Conservation (phyloP, 345 rosid genomes). For the Eucalyptus paniculata region DNA sequence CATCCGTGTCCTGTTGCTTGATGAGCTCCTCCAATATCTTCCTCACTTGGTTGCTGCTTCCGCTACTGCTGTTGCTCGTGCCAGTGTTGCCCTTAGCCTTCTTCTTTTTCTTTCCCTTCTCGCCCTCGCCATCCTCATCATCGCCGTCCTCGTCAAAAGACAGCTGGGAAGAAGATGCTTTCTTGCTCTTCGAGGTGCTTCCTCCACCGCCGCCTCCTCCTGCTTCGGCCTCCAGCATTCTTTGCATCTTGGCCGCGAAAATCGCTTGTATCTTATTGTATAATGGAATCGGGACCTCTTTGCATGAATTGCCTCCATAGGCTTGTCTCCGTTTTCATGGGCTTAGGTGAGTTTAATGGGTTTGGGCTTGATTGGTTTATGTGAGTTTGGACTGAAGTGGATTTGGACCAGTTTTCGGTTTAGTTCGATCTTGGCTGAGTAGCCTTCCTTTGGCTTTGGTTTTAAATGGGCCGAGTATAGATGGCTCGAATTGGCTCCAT, state of each 20-base stretch:
- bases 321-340: too few species aligned
- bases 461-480: neutral
- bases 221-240: constrained; percentile 58
- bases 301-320: too few species aligned
- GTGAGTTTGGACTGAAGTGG: neutral
- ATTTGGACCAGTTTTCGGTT: neutral
- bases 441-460: neutral
- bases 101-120: constrained; percentile 36
- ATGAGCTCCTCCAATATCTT: constrained; percentile 62
- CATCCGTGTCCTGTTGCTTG: constrained; percentile 61
- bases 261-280: constrained; percentile 64
- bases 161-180: constrained; percentile 12
- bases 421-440: neutral
- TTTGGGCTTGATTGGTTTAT: too few species aligned
- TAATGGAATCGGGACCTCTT: constrained; percentile 24
- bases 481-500: neutral
- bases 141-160: constrained; percentile 80
- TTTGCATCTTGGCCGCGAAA: constrained; percentile 48
- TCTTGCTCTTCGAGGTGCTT: constrained; percentile 30
- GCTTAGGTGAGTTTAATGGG: too few species aligned
- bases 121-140: constrained; percentile 38
- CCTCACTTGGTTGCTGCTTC: constrained; percentile 9
- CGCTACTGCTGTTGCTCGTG: neutral
- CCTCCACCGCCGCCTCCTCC: constrained; percentile 39
- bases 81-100: constrained; percentile 13